Conservation (phyloP, 306 rosid species). For the Gastrolobium bilobum region DNA sequence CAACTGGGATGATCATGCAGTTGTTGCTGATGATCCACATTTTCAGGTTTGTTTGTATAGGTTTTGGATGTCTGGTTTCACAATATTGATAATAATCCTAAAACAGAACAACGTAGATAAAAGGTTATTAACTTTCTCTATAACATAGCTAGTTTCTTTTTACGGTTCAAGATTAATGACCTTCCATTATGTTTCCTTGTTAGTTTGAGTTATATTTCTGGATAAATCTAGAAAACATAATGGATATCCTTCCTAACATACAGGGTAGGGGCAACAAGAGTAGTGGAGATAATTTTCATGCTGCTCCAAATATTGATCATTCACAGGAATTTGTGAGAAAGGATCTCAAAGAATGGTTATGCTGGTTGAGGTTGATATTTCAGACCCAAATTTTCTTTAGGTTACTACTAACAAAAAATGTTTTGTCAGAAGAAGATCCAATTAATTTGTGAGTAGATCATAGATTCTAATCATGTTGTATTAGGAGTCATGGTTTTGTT, state of each 20-base stretch:
- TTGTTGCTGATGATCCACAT: constrained; percentile 92
- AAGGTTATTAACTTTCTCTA: constrained; percentile 12
- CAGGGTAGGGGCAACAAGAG: constrained; percentile 96
- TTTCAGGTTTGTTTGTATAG: constrained; percentile 72
- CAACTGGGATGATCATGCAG: constrained; percentile 88
- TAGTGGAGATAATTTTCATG: constrained; percentile 91
- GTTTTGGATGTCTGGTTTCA: constrained; percentile 6
- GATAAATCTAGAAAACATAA: constrained; percentile 31
- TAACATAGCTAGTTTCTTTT: background rate
- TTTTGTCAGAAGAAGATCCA: background rate
- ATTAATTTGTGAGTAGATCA: constrained; percentile 11
- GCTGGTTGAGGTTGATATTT: constrained; percentile 80
- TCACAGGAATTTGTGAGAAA: constrained; percentile 94
- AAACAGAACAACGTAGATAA: constrained; percentile 19
- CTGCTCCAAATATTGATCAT: constrained; percentile 96
- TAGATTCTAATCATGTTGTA: constrained; percentile 8
- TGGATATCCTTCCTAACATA: constrained; percentile 43
- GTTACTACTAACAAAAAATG: background rate
- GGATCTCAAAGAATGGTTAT: constrained; percentile 89
- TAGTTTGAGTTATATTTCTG: constrained; percentile 17
- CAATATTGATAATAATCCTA: constrained; percentile 24
- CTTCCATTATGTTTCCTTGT: background rate
- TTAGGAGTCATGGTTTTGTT: constrained; percentile 5
- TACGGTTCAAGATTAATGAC: constrained; percentile 8
- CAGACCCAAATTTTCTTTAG: constrained; percentile 29